A percentile compares a stretch with the other conserved stretches of the same genome.
Conservation (phyloP, 2,329 filamentous ascomycete species). For the Fusarium sp. region DNA sequence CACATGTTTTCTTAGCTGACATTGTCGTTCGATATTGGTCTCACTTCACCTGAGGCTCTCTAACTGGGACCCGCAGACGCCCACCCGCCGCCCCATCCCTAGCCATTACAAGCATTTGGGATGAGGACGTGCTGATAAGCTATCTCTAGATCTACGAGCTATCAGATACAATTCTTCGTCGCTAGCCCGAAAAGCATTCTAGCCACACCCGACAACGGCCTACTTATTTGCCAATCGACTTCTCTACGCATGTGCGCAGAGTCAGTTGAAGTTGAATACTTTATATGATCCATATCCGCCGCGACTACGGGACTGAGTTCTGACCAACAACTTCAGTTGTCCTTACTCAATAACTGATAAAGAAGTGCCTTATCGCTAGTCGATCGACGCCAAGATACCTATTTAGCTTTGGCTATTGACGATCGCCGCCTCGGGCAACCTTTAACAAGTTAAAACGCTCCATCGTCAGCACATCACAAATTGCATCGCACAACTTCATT, state of each 20-base stretch:
- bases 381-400: slow-evolving; percentile 26
- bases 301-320: neutral
- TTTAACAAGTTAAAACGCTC: slow-evolving; percentile 13
- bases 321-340: neutral
- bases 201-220: slow-evolving; percentile 41
- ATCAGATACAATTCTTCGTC: slow-evolving; percentile 39
- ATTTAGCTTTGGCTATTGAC: slow-evolving; percentile 9
- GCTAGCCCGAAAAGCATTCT: slow-evolving; percentile 39
- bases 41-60: slow-evolving; percentile 27
- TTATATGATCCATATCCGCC: slow-evolving; percentile 19
- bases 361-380: neutral
- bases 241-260: slow-evolving; percentile 15
- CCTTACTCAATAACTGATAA: neutral
- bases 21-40: slow-evolving; percentile 28
- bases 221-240: slow-evolving; percentile 22
- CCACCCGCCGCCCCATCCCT: slow-evolving; percentile 29
- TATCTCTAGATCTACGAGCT: slow-evolving; percentile 46
- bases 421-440: slow-evolving; percentile 19
- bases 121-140: slow-evolving; percentile 47
- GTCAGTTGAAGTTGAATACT: slow-evolving; percentile 28
- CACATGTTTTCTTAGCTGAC: slow-evolving; percentile 23
- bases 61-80: slow-evolving; percentile 40
- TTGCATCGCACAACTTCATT: slow-evolving; percentile 25
- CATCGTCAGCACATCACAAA: slow-evolving; percentile 9
- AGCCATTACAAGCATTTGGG: slow-evolving; percentile 36